Evolutionary conservation across 1,139 yeast genomes (phyloP), one percentile per base, ranked within the genome.

Genomic region (Kodamaea ohmeri): DNA sequence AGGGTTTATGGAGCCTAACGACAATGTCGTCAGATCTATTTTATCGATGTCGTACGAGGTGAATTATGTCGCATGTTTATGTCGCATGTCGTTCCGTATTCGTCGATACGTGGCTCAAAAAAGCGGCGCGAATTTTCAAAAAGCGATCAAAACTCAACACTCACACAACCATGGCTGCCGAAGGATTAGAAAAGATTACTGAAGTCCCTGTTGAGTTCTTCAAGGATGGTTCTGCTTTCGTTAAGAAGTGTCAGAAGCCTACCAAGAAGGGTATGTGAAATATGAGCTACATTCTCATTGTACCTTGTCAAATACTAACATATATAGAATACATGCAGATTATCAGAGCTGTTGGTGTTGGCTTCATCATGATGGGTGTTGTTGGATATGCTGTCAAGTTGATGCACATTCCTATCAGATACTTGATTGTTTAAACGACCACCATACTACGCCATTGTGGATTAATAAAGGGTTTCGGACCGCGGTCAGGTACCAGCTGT

Each of bases 311-410:
- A 21, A 6, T 53, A 63, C 67, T 61, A 58, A 63, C 65, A n/a
- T 17, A 25, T 32, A 16, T 48, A 78, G 98, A 92, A 70, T 90
- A 86, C 73, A 56, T 82, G 45, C 84, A 85, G 66, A 86, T 90
- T 59, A 78, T 92, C 51, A 83, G 92, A 68, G 97, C 97, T 41
- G 97, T 92, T 42, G 97, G 97, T 56, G 76, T 89, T 51, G 98
- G 98, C 53, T 92, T 90, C 67, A 71, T 90, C 53, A 90, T 90
- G 79, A 94, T 92, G 92, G 98, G 98, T 56, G 85, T 88, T 56
- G 95, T 92, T 56, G 98, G 98, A 43, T 92, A 89, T 69, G 86
- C 83, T 56, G 95, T 92, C 67, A 92, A 92, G 71, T 78, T 90
- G 60, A 77, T 90, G 56, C 98, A 90, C 68, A 90, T 90, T 56